Evolutionary conservation across 2,329 filamentous ascomycete genomes (phyloP), one percentile per base, ranked within the genome.

Genomic region (Zopfia rhizophila): DNA sequence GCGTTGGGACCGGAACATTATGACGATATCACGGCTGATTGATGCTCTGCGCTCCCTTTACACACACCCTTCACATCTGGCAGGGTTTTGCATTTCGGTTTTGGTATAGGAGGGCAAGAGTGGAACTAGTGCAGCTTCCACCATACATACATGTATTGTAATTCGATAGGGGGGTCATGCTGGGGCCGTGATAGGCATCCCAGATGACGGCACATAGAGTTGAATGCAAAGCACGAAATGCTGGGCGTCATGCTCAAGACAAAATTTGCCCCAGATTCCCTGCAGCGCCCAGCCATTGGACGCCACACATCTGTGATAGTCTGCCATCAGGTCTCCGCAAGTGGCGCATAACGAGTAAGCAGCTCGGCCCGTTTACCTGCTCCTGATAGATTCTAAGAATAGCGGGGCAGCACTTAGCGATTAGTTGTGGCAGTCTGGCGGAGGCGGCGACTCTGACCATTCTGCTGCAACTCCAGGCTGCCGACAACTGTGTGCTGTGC

Each of bases 101-200:
- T 42, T 31, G 40, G 23, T 44, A 27, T 43, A 44, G 36, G 43
- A 51, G 30, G n/a, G 14, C 29, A 32, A 14, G 14, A 13, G 41
- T 45, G 41, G 41, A 45, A 38, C 43, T 46, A 67, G 65, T 59
- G 65, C 65, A 67, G 63, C 65, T 65, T 60, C 58, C 45, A 38
- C 23, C 55, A 56, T 44, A 47, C 52, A 48, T 47, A 48, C 48
- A 33, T 65, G 64, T 68, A 68, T 48, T 61, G 57, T 66, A 68
- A 35, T 57, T 36, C 46, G 50, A 52, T 45, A 57, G 49, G 54
- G 52, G 46, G 53, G 35, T 56, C 48, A 29, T 45, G 19, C 27
- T 28, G 35, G 48, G 14, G 24, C 35, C 43, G 39, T 17, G 56
- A 53, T 61, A n/a, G n/a, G n/a, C n/a, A n/a, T n/a, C n/a, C n/a